phyloP scores from a whole-genome alignment of 2,329 filamentous ascomycete genomes.

The Paecilomyces formosus region DNA sequence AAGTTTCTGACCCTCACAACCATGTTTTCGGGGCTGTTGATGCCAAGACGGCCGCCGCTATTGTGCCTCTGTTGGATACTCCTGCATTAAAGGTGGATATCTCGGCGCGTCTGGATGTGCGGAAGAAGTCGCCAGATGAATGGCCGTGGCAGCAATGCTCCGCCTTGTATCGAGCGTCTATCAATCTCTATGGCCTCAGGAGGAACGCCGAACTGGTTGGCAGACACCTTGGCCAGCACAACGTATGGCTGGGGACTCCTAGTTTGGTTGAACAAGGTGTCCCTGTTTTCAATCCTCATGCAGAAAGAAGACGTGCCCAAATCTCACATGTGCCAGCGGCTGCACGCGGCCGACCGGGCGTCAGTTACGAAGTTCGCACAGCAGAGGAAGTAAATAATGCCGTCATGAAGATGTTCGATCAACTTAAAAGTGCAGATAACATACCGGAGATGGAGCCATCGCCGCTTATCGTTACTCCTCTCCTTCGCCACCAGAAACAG shows the following conservation, averaged over 20 bases:
- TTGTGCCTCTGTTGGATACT: conserved; percentile 68
- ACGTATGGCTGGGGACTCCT: conserved; percentile 61
- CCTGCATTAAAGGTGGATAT: conserved; percentile 58
- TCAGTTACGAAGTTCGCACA: conserved; percentile 50
- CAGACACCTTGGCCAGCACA: conserved; percentile 56
- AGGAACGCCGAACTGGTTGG: conserved; percentile 61
- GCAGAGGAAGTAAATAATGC: conserved; percentile 82
- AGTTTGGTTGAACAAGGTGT: conserved; percentile 60
- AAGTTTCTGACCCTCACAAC: conserved; percentile 64
- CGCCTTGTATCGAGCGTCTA: conserved; percentile 53
- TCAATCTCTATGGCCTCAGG: conserved; percentile 73
- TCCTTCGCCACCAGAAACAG: conserved; percentile 84
- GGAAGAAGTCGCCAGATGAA: conserved; percentile 59
- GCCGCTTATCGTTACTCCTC: conserved; percentile 52
- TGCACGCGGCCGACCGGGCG: conserved; percentile 15
- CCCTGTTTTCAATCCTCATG: conserved; percentile 71
- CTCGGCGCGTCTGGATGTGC: conserved; percentile 61
- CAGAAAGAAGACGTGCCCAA: conserved; percentile 39
- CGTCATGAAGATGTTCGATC: conserved; percentile 81
- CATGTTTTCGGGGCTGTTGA: conserved; percentile 73
- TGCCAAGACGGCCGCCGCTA: conserved; percentile 53
- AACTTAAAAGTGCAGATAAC: conserved; percentile 66
- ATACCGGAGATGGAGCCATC: conserved; percentile 66
- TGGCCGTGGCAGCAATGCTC: conserved; percentile 56
- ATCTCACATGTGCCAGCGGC: conserved; percentile 20